A percentile compares a stretch with the other conserved stretches of the same genome.
These are phyloP conservation scores for Hordeum marinum DNA, from an alignment of 176 grass and related monocot genomes.

Conservation along the genomic window DNA sequence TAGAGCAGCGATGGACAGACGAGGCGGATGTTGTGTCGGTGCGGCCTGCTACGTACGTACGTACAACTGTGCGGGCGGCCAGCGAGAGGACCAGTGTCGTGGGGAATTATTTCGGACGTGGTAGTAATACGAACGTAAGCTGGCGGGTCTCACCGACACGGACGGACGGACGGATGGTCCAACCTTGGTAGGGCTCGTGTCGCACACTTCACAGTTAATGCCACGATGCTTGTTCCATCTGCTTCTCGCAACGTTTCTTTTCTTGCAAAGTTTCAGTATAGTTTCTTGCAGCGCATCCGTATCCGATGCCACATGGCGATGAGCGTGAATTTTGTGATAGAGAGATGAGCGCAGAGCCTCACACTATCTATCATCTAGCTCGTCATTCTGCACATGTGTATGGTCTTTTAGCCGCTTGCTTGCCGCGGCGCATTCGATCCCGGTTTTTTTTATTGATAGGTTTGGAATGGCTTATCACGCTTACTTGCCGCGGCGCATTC, in stretches of 20 bases:
- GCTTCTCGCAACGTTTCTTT: background rate
- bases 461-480: no score
- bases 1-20: background rate
- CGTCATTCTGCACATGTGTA: background rate
- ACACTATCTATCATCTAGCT: background rate
- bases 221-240: background rate
- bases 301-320: background rate
- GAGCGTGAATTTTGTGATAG: background rate
- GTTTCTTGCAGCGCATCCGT: background rate
- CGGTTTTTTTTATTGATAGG: no score
- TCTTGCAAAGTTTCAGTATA: background rate
- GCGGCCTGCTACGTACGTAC: background rate
- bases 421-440: background rate
- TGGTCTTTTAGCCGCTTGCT: background rate
- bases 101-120: background rate
- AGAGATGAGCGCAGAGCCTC: background rate
- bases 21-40: constrained; percentile 8
- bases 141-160: constrained; percentile 8
- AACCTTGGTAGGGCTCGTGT: background rate
- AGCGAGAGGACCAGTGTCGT: background rate
- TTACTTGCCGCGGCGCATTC: no score
- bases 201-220: background rate
- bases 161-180: constrained; percentile 16
- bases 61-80: constrained; percentile 1
- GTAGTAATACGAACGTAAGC: background rate